Evolutionary conservation across 2,329 filamentous ascomycete genomes (phyloP).

Genomic region (Parafenestella ontariensis): DNA sequence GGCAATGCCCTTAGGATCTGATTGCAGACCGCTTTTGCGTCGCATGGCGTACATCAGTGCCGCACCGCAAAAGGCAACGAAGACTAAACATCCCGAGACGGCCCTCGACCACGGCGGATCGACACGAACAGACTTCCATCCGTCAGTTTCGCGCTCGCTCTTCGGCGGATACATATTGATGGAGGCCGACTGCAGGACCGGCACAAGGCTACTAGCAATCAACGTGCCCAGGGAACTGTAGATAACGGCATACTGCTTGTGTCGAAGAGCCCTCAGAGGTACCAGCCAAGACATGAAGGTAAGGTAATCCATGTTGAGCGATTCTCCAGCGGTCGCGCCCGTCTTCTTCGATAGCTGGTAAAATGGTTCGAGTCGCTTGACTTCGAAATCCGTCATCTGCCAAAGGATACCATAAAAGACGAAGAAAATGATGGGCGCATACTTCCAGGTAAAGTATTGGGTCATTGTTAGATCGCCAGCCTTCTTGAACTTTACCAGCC

Average conservation of each 20-base stretch:
- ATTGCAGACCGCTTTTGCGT: conserved; percentile 69
- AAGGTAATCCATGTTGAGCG: conserved; percentile 77
- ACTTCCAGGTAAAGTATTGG: conserved; percentile 49
- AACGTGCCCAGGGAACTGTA: conserved; percentile 70
- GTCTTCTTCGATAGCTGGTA: conserved; percentile 52
- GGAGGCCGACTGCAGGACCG: conserved; percentile 70
- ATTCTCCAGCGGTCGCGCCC: conserved; percentile 53
- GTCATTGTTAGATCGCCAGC: conserved; percentile 38
- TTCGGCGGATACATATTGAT: conserved; percentile 65
- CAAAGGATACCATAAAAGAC: conserved; percentile 58
- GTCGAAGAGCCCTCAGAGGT: conserved; percentile 67
- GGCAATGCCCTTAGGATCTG: conserved; percentile 75
- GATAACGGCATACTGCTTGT: conserved; percentile 72
- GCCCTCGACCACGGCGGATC: conserved; percentile 67
- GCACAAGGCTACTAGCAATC: conserved; percentile 71
- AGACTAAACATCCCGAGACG: conserved; percentile 62
- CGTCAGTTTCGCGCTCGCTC: conserved; percentile 53
- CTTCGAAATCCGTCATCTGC: conserved; percentile 59
- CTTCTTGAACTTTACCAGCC: conserved; percentile 39
- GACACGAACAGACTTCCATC: conserved; percentile 63
- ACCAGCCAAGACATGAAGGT: conserved; percentile 71
- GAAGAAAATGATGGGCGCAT: conserved; percentile 54
- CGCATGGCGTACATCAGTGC: conserved; percentile 67
- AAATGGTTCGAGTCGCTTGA: conserved; percentile 59
- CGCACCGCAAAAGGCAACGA: conserved; percentile 66